Percentiles rank a stretch among this genome's conserved stretches.
Conservation (phyloP, 805 yeast species). For the Candida easanensis region DNA sequence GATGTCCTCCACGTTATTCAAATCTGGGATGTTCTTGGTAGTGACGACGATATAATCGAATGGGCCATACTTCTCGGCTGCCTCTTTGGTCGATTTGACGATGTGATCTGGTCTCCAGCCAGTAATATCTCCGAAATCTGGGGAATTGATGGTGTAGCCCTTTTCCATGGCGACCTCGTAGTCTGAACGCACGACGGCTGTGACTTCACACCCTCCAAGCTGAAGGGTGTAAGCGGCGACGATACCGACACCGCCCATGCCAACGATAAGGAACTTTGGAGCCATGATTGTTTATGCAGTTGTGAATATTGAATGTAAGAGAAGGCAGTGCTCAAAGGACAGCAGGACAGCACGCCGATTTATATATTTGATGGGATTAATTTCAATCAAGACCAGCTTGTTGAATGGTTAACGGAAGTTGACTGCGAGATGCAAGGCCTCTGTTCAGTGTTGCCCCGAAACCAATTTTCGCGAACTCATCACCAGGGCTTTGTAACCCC, state of each 20-base stretch:
- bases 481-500: not conserved
- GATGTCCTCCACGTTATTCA: slow-evolving; percentile 49
- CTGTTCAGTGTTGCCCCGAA: too few relatives aligned
- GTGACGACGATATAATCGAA: slow-evolving; percentile 61
- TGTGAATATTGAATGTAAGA: too few relatives aligned
- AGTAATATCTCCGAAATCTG: slow-evolving; percentile 52
- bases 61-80: slow-evolving; percentile 25
- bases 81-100: slow-evolving; percentile 33
- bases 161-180: slow-evolving; percentile 43
- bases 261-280: slow-evolving; percentile 51
- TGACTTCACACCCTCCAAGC: slow-evolving; percentile 20
- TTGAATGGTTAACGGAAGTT: not conserved
- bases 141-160: slow-evolving; percentile 57
- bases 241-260: slow-evolving; percentile 81
- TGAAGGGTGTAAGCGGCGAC: slow-evolving; percentile 61
- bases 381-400: not conserved
- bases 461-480: too few relatives aligned
- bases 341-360: too few relatives aligned
- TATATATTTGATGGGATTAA: too few relatives aligned
- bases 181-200: slow-evolving; percentile 60
- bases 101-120: slow-evolving; percentile 48
- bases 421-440: not conserved
- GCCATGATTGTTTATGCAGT: not conserved
- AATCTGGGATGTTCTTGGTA: slow-evolving; percentile 66
- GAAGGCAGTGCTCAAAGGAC: too few relatives aligned